phyloP scores from a whole-genome alignment of 2,329 filamentous ascomycete species.

The Alternaria ventricosa region DNA sequence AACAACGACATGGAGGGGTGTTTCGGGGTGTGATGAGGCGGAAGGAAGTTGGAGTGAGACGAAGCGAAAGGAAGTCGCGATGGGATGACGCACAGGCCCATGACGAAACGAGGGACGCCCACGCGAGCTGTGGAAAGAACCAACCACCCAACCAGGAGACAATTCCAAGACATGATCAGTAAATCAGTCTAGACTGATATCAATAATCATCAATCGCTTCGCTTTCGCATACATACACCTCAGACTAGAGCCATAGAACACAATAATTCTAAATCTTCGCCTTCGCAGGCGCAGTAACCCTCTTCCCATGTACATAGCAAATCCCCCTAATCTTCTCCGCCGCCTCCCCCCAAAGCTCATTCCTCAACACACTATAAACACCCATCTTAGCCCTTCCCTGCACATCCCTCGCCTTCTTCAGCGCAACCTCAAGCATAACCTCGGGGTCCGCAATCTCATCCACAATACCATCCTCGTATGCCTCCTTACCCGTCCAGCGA shows the following conservation, averaged over 20 bases:
- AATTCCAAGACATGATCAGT: neutral
- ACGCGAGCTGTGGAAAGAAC: neutral
- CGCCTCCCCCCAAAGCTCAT: slow-evolving; percentile 62
- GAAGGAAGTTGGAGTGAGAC: neutral
- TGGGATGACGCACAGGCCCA: neutral
- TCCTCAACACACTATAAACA: slow-evolving; percentile 60
- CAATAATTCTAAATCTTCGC: slow-evolving; percentile 52
- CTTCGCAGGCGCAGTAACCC: slow-evolving; percentile 53
- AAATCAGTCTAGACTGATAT: accelerated
- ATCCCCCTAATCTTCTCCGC: slow-evolving; percentile 59
- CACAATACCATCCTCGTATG: slow-evolving; percentile 60
- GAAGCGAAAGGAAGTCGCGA: neutral
- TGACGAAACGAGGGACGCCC: neutral
- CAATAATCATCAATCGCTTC: neutral
- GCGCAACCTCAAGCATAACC: slow-evolving; percentile 56
- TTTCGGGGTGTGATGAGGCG: neutral
- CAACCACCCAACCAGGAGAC: neutral
- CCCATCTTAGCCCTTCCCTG: slow-evolving; percentile 55
- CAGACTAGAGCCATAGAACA: too few relatives aligned
- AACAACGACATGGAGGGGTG: neutral
- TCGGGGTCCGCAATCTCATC: slow-evolving; percentile 58
- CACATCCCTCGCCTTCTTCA: slow-evolving; percentile 54
- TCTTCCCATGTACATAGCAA: slow-evolving; percentile 60
- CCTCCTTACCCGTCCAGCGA: slow-evolving; percentile 60
- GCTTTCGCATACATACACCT: too few relatives aligned